Evolutionary conservation across 306 rosid species (phyloP).

Genomic region (Prunus campanulata): DNA sequence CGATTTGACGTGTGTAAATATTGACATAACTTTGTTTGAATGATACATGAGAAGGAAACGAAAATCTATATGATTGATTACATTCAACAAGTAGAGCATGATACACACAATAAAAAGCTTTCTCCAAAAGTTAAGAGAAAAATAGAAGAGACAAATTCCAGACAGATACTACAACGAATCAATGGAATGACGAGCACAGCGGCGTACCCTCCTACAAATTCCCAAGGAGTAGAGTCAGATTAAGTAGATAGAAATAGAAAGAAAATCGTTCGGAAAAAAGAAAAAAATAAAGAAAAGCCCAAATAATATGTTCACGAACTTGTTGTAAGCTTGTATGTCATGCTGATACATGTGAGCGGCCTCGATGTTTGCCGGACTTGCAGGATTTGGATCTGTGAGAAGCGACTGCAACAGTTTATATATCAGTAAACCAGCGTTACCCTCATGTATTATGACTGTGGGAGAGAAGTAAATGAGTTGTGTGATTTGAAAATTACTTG

Average conservation of each 20-base stretch:
- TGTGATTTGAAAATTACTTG: constrained; percentile 18
- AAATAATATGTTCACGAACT: constrained; percentile 11
- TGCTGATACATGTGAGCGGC: constrained; percentile 34
- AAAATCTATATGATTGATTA: constrained; percentile 3
- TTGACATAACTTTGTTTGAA: not conserved
- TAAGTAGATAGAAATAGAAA: not conserved
- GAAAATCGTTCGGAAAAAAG: not conserved
- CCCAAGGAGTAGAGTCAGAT: not conserved
- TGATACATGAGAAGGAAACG: not conserved
- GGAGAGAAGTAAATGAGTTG: not conserved
- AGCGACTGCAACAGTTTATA: constrained; percentile 24
- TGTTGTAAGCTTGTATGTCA: constrained; percentile 32
- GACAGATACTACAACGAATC: constrained; percentile 23
- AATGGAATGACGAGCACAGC: constrained; percentile 28
- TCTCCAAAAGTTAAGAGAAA: not conserved
- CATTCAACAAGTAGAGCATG: constrained; percentile 3
- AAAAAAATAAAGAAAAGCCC: not conserved
- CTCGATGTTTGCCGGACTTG: constrained; percentile 34
- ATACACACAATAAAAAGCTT: constrained; percentile 3
- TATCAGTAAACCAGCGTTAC: not conserved
- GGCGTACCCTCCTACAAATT: constrained; percentile 35
- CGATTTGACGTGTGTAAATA: not conserved
- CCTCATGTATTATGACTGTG: not conserved
- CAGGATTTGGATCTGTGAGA: constrained; percentile 33
- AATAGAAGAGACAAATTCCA: not conserved